Conservation (phyloP, 1,284 basidiomycete genomes). For the Leccinum subrobustum region DNA sequence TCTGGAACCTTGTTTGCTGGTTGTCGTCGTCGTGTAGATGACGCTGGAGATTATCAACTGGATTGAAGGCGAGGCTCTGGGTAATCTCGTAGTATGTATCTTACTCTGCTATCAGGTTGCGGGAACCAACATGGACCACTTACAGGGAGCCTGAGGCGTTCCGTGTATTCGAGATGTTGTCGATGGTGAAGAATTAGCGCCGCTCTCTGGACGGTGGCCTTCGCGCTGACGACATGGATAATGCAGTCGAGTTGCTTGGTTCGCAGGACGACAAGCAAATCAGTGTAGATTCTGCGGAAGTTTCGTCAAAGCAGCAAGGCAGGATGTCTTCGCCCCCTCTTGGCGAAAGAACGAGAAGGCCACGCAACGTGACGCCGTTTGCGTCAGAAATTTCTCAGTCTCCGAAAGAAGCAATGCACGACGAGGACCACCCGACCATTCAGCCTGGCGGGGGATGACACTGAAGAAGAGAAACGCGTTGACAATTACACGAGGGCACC, state of each 20-base stretch:
- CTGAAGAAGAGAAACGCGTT: not conserved
- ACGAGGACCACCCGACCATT: not conserved
- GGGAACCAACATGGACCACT: too few species aligned
- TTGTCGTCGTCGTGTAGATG: too few species aligned
- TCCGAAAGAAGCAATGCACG: not conserved
- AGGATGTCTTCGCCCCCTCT: not conserved
- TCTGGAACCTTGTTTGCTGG: too few species aligned
- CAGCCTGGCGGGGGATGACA: not conserved
- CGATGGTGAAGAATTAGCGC: too few species aligned
- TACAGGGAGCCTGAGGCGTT: too few species aligned
- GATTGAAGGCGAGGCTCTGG: too few species aligned
- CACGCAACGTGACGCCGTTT: conserved; percentile 17
- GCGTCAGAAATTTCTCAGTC: conserved; percentile 1
- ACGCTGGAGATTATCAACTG: too few species aligned
- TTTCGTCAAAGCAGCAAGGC: not conserved
- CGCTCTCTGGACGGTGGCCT: conserved; percentile 6
- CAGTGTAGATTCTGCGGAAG: not conserved
- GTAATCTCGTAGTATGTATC: too few species aligned
- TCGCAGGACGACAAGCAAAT: not conserved
- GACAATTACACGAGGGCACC: conserved; percentile 23
- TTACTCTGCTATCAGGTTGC: too few species aligned
- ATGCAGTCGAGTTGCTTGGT: not conserved
- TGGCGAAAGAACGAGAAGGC: not conserved
- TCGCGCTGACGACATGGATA: not conserved
- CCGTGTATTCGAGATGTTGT: too few species aligned